Conservation (phyloP, 306 rosid genomes). For the Astragalus membranaceus region DNA sequence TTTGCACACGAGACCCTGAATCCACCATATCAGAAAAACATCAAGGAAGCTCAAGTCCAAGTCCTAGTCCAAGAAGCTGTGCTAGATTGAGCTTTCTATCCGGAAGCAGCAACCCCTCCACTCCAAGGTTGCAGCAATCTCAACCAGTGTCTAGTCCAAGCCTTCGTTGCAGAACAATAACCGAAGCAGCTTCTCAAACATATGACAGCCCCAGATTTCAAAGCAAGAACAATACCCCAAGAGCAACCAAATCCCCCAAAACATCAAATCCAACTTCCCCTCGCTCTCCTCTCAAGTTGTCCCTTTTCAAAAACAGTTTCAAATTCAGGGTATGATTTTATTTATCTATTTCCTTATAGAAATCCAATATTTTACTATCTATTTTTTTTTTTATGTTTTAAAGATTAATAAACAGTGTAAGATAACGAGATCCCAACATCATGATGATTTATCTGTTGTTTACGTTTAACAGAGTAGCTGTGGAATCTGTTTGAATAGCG, state of each 20-base stretch:
- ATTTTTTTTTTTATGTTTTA: not conserved
- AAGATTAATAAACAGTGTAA: no score
- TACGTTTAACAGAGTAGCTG: constrained; percentile 67
- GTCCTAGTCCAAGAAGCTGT: constrained; percentile 73
- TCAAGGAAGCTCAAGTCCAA: constrained; percentile 35
- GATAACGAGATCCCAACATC: not conserved
- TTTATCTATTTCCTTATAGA: not conserved
- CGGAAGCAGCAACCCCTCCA: constrained; percentile 64
- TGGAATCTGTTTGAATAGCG: constrained; percentile 84
- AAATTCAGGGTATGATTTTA: constrained; percentile 75
- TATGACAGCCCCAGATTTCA: constrained; percentile 37
- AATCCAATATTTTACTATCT: not conserved
- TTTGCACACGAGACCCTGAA: constrained; percentile 74
- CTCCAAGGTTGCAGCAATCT: constrained; percentile 32
- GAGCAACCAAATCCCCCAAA: constrained; percentile 40
- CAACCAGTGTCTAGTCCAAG: constrained; percentile 33
- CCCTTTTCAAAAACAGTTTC: constrained; percentile 93
- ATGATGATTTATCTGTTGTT: not conserved
- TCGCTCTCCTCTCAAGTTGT: constrained; percentile 76
- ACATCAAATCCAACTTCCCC: constrained; percentile 80
- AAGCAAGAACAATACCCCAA: constrained; percentile 37
- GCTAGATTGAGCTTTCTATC: constrained; percentile 63
- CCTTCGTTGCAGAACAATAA: constrained; percentile 44
- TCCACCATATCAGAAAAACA: constrained; percentile 41
- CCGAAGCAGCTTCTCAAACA: constrained; percentile 25